phyloP scores from a whole-genome alignment of 805 yeast genomes.

The Wickerhamomyces queroliae region DNA sequence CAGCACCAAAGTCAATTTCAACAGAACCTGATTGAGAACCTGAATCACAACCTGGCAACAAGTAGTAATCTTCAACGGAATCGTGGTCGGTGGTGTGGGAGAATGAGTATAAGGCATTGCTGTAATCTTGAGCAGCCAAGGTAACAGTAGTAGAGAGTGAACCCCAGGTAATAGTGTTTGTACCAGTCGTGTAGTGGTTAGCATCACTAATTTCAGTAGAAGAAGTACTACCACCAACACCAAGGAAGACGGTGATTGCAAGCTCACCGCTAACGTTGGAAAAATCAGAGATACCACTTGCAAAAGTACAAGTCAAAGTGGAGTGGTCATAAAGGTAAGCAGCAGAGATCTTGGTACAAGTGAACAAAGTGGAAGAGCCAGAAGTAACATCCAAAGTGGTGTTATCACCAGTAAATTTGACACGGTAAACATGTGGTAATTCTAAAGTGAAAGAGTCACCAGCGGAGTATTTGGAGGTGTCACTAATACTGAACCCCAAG shows the following conservation, averaged over 20 bases:
- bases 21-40: constrained; percentile 22
- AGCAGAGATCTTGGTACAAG: constrained; percentile 29
- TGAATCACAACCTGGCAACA: constrained; percentile 27
- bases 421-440: constrained; percentile 28
- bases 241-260: constrained; percentile 24
- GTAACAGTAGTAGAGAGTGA: constrained; percentile 21
- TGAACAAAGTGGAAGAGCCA: constrained; percentile 23
- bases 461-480: constrained; percentile 10
- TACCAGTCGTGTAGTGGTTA: constrained; percentile 22
- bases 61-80: constrained; percentile 25
- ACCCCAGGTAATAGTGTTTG: constrained; percentile 21
- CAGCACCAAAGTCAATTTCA: constrained; percentile 14
- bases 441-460: constrained; percentile 24
- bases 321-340: constrained; percentile 25
- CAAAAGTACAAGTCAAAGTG: constrained; percentile 24
- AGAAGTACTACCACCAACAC: constrained; percentile 28
- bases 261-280: constrained; percentile 23
- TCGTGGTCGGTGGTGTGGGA: constrained; percentile 28
- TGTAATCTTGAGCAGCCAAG: constrained; percentile 18
- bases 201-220: constrained; percentile 28
- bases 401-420: constrained; percentile 23
- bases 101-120: constrained; percentile 16
- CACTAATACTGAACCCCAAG: constrained; percentile 21
- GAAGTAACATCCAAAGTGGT: constrained; percentile 13
- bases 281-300: constrained; percentile 13